Evolutionary conservation across 1,284 basidiomycete genomes (phyloP).

Genomic region (Retiboletus flavoniger): DNA sequence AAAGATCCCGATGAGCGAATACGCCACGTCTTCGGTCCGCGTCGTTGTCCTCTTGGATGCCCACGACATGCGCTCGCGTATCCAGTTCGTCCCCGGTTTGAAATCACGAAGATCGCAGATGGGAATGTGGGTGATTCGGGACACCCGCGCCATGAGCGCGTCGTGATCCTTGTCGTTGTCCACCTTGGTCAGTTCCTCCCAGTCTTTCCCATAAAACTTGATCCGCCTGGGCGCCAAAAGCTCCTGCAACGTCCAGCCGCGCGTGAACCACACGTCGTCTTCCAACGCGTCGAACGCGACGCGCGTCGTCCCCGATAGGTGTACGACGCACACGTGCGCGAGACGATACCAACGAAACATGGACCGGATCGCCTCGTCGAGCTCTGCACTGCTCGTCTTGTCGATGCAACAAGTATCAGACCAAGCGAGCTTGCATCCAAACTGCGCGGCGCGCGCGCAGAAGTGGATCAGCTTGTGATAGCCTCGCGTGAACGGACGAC

Average conservation of each 20-base stretch:
- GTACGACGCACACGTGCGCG: slow-evolving; percentile 19
- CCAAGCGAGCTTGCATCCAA: slow-evolving; percentile 22
- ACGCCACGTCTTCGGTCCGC: slow-evolving; percentile 19
- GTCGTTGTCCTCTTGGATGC: slow-evolving; percentile 21
- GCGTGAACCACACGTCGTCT: slow-evolving; percentile 20
- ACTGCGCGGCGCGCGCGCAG: slow-evolving; percentile 10
- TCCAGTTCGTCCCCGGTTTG: slow-evolving; percentile 19
- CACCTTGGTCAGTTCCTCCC: slow-evolving; percentile 12
- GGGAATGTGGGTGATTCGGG: slow-evolving; percentile 17
- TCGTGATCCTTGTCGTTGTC: slow-evolving; percentile 17
- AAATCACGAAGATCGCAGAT: slow-evolving; percentile 10
- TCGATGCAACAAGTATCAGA: slow-evolving; percentile 26
- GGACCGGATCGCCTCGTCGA: slow-evolving; percentile 25
- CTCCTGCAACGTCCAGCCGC: slow-evolving; percentile 8
- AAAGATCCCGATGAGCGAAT: slow-evolving; percentile 24
- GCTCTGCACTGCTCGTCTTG: slow-evolving; percentile 22
- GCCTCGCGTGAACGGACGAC: slow-evolving; percentile 8
- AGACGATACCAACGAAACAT: slow-evolving; percentile 25
- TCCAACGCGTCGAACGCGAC: slow-evolving; percentile 6
- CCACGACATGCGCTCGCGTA: slow-evolving; percentile 24
- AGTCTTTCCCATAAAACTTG: slow-evolving; percentile 19
- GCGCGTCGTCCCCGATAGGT: slow-evolving; percentile 14
- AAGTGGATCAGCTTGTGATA: slow-evolving; percentile 17
- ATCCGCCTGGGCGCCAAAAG: slow-evolving; percentile 18
- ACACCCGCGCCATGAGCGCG: slow-evolving; percentile 13